Evolutionary conservation across 805 yeast genomes (phyloP).

Genomic region (Yarrowia hollandica): DNA sequence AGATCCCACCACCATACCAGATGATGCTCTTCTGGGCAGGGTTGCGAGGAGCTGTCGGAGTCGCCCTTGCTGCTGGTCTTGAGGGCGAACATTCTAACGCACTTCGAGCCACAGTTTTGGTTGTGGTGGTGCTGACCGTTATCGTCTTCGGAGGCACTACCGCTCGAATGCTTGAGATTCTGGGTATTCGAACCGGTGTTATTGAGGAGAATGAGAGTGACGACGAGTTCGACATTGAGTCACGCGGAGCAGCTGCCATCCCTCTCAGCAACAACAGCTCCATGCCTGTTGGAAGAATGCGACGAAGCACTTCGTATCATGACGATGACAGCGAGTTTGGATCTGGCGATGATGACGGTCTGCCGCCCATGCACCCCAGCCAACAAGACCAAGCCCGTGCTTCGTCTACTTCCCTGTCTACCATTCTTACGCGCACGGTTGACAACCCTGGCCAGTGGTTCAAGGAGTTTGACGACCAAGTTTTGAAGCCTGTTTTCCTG

Average conservation of each 20-base stretch:
- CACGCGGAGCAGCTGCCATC: constrained; percentile 31
- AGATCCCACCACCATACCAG: constrained; percentile 91
- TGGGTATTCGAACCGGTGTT: constrained; percentile 90
- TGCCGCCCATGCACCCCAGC: constrained; percentile 41
- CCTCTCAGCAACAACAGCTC: not conserved
- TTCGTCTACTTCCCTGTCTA: constrained; percentile 33
- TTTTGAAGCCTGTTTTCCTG: constrained; percentile 84
- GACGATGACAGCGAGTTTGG: constrained; percentile 42
- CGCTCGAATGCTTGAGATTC: constrained; percentile 94
- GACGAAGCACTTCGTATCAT: constrained; percentile 32
- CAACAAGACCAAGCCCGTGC: constrained; percentile 32
- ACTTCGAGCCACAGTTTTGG: constrained; percentile 88
- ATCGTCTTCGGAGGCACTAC: constrained; percentile 98
- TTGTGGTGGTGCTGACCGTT: constrained; percentile 94
- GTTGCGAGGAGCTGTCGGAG: constrained; percentile 98
- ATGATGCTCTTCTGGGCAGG: constrained; percentile 99
- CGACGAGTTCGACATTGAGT: constrained; percentile 92
- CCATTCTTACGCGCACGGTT: constrained; percentile 40
- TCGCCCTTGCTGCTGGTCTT: constrained; percentile 95
- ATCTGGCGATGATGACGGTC: constrained; percentile 39
- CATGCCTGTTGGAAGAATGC: constrained; percentile 6
- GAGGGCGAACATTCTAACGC: constrained; percentile 92
- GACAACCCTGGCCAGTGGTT: constrained; percentile 91
- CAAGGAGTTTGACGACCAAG: constrained; percentile 88
- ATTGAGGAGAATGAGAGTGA: constrained; percentile 80